Evolutionary conservation across 371 early-diverging fungal genomes (phyloP).

Genomic region (Saksenaea vasiformis): DNA sequence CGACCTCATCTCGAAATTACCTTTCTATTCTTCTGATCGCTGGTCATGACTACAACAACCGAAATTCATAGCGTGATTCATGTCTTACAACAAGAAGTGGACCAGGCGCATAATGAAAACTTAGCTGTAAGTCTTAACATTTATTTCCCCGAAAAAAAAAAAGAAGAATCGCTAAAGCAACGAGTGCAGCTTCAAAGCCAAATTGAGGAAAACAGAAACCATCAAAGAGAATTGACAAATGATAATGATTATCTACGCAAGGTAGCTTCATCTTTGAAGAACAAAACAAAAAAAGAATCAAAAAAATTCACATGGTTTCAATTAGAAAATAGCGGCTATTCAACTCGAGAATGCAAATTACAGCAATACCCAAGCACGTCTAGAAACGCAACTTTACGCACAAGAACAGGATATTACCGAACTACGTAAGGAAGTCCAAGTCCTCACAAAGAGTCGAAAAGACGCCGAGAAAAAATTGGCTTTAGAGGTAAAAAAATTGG

Average conservation of each 20-base stretch:
- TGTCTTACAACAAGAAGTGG: conserved; percentile 27
- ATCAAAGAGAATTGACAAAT: conserved; percentile 28
- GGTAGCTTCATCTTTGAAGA: too few relatives aligned
- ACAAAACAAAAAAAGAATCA: neutral
- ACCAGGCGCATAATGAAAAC: conserved; percentile 29
- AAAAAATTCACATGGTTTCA: neutral
- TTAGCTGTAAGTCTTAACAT: conserved; percentile 24
- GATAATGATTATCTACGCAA: conserved; percentile 47
- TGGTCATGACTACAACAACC: conserved; percentile 14
- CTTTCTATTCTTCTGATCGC: neutral
- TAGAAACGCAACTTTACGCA: conserved; percentile 50
- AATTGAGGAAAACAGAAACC: conserved; percentile 31
- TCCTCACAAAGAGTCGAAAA: conserved; percentile 36
- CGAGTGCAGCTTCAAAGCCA: conserved; percentile 32
- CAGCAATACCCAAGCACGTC: conserved; percentile 43
- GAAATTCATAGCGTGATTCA: conserved; percentile 28
- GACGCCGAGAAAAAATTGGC: conserved; percentile 45
- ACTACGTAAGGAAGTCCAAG: conserved; percentile 41
- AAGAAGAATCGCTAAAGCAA: neutral
- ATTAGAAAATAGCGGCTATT: conserved; percentile 40
- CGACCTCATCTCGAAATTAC: conserved; percentile 4
- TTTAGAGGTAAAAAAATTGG: conserved; percentile 29
- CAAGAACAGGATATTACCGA: conserved; percentile 43
- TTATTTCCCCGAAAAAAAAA: neutral
- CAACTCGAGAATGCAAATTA: conserved; percentile 45